phyloP scores from a whole-genome alignment of 2,329 filamentous ascomycete genomes.

The Arthrinium puccinioides region DNA sequence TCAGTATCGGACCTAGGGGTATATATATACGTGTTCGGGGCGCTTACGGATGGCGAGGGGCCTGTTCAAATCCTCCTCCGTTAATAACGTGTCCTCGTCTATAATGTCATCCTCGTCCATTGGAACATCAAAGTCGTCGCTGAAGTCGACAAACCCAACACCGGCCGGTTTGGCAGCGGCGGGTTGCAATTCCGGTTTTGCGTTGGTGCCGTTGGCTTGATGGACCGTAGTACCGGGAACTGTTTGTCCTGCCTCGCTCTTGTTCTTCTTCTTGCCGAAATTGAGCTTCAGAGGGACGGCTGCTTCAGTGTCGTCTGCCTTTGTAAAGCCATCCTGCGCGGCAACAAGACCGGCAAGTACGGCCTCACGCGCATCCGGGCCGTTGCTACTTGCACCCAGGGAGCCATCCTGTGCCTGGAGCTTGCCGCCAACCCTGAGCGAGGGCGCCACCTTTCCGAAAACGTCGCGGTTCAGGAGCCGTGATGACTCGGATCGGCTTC shows the following conservation, averaged over 20 bases:
- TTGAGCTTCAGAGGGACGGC: constrained; percentile 53
- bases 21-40: background rate
- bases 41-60: constrained; percentile 74
- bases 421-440: constrained; percentile 62
- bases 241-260: constrained; percentile 26
- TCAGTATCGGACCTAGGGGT: constrained; percentile 14
- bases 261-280: constrained; percentile 57
- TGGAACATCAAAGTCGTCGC: constrained; percentile 52
- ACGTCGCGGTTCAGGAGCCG: constrained; percentile 60
- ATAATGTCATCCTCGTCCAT: constrained; percentile 78
- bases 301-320: constrained; percentile 55
- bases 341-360: constrained; percentile 74
- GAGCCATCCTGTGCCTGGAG: constrained; percentile 63
- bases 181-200: constrained; percentile 23
- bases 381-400: constrained; percentile 34
- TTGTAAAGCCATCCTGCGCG: constrained; percentile 59
- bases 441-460: constrained; percentile 59
- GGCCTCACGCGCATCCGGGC: constrained; percentile 62
- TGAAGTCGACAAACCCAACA: constrained; percentile 62
- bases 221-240: constrained; percentile 22
- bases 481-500: constrained; percentile 56
- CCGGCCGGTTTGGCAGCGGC: constrained; percentile 40
- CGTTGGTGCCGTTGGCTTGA: constrained; percentile 31
- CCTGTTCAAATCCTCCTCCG: constrained; percentile 73
- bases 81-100: constrained; percentile 82